These are phyloP conservation scores for Thalassiosira oceanica DNA, from an alignment of 352 stramenopile genomes.

Conservation along the genomic window DNA sequence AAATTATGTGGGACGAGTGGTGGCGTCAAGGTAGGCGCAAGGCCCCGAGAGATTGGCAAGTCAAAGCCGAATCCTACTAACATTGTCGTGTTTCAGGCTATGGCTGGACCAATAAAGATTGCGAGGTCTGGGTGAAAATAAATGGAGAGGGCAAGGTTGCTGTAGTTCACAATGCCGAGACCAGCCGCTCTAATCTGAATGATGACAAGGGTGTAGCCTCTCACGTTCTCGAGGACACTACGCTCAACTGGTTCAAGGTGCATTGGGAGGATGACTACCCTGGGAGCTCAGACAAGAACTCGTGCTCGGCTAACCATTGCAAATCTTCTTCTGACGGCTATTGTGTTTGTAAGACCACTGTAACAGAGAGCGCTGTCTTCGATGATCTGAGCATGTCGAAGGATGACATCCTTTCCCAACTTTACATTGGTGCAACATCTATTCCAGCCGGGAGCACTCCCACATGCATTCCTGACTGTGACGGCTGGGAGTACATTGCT, in stretches of 20 bases:
- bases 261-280: slow-evolving; percentile 54
- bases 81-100: no score
- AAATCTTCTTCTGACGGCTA: slow-evolving; percentile 7
- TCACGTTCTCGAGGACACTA: slow-evolving; percentile 42
- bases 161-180: slow-evolving; percentile 42
- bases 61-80: no score
- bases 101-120: slow-evolving; percentile 54
- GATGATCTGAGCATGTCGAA: slow-evolving; percentile 17
- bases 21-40: no score
- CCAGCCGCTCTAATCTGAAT: no score
- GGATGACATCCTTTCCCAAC: slow-evolving; percentile 37
- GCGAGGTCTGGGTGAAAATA: slow-evolving; percentile 55
- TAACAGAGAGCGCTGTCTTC: slow-evolving; percentile 45
- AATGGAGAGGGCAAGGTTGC: slow-evolving; percentile 54
- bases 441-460: slow-evolving; percentile 20
- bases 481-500: slow-evolving; percentile 38
- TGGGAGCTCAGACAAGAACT: slow-evolving; percentile 20
- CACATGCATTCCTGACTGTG: slow-evolving; percentile 21
- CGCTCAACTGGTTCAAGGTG: slow-evolving; percentile 52
- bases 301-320: neutral
- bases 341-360: slow-evolving; percentile 50
- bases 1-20: no score
- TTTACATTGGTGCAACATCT: slow-evolving; percentile 36
- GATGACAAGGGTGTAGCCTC: slow-evolving; percentile 23
- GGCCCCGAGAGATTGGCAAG: no score